Base-by-base conservation (phyloP, 2,329 filamentous ascomycete genomes). In the Kalaharituber pfeilii region DNA sequence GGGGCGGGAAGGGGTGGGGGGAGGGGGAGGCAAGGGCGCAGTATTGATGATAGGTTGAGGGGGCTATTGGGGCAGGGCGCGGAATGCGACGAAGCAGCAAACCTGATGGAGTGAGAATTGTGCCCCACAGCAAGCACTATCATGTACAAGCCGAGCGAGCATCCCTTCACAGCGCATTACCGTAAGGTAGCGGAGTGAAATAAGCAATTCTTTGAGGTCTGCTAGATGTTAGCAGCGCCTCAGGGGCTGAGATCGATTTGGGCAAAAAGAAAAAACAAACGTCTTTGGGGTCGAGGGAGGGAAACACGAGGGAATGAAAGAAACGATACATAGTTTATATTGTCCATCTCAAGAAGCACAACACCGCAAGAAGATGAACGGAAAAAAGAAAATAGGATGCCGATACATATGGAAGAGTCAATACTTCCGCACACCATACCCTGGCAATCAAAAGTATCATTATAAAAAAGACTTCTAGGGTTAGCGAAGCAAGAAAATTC, bases 241-340 rank as follows among this genome's bases (percentile, higher is more conserved):
- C 42, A 20, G 24, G n/a, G 25, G 13, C 5, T 47, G 42, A 22
- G 24, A 47, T 20, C 15, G 13, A 47, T 6, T 13, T 25, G 42
- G 42, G 22, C 42, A 22, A 47, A 47, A 47, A 47, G 42, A 47
- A 47, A 47, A 47, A 20, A 22, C 18, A 22, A 13, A 47, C 42
- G 18, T 47, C 15, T 15, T 11, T 15, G 42, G 15, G 25, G 42
- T 15, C 24, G 42, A 47, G 15, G 42, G 13, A 22, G 42, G 42
- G 42, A 18, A 47, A 25, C 3, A 22, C 42, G 24, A 13, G 42
- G 42, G 42, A 25, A 47, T 22, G 22, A 22, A 47, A 47, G 24
- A 22, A 47, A 25, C 18, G 42, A 47, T 47, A 47, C 42, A 47
- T 47, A 22, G 24, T 47, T 47, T 47, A 47, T 47, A 47, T 47